A percentile compares a stretch with the other conserved stretches of the same genome.
These are phyloP conservation scores for Ophiostoma perfectum DNA, from an alignment of 2,329 filamentous ascomycete species.

Conservation along the genomic window DNA sequence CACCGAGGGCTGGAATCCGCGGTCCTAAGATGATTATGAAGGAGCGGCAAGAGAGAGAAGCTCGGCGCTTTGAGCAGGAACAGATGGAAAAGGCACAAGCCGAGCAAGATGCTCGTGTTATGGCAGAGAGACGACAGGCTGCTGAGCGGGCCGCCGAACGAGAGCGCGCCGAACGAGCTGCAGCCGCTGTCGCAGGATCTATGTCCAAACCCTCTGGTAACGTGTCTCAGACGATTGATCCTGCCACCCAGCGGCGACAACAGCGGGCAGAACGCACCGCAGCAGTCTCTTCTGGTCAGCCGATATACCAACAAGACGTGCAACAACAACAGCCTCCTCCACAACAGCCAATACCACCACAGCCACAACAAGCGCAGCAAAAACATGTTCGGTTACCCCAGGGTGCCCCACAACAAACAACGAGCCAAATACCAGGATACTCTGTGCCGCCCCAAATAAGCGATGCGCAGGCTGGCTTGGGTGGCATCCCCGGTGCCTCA, in stretches of 20 bases:
- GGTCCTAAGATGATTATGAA: slow-evolving; percentile 91
- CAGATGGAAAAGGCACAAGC: slow-evolving; percentile 54
- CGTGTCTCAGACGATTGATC: slow-evolving; percentile 28
- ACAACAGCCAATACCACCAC: slow-evolving; percentile 22
- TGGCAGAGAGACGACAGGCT: slow-evolving; percentile 44
- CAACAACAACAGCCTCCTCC: slow-evolving; percentile 18
- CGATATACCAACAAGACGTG: slow-evolving; percentile 15
- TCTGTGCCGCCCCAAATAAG: not conserved
- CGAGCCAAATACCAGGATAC: not conserved
- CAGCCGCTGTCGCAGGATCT: slow-evolving; percentile 30
- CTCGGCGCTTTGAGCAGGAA: slow-evolving; percentile 62
- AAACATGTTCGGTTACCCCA: slow-evolving; percentile 20
- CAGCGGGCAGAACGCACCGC: slow-evolving; percentile 32
- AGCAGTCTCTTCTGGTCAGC: slow-evolving; percentile 22
- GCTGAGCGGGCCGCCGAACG: slow-evolving; percentile 19
- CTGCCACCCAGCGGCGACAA: slow-evolving; percentile 34
- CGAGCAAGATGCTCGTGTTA: slow-evolving; percentile 50
- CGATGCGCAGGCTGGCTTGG: not conserved
- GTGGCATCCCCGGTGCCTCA: not conserved
- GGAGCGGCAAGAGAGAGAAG: slow-evolving; percentile 72
- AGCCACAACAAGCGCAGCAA: slow-evolving; percentile 19
- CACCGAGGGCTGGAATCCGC: slow-evolving; percentile 59
- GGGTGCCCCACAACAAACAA: not conserved
- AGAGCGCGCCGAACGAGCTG: slow-evolving; percentile 50
- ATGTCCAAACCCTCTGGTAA: slow-evolving; percentile 27